Percentiles rank a stretch among this genome's conserved stretches.
These are phyloP conservation scores for Funneliformis caledonium DNA, from an alignment of 371 early-diverging fungal genomes.

Conservation along the genomic window DNA sequence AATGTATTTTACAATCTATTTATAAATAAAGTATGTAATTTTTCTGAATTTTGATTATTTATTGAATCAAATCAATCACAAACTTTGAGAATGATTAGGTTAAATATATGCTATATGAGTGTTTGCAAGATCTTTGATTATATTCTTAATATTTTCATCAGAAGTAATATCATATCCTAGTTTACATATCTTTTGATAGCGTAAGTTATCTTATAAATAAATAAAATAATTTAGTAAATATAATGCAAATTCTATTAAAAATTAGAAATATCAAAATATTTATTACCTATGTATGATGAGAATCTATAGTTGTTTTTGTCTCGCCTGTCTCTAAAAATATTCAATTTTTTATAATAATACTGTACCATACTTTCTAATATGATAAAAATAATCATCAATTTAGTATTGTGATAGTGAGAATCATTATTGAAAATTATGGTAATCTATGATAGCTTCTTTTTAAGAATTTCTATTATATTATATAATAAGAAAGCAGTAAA, in stretches of 20 bases:
- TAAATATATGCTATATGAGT: neutral
- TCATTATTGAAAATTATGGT: neutral
- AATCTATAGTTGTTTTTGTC: neutral
- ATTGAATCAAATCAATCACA: neutral
- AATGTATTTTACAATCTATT: neutral
- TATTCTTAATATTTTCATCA: neutral
- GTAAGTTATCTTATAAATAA: neutral
- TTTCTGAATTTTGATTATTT: neutral
- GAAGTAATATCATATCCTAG: neutral
- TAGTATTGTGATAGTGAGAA: neutral
- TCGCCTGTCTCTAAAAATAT: neutral
- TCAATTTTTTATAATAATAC: neutral
- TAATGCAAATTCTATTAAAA: neutral
- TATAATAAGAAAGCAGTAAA: neutral
- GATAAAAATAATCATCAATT: constrained; percentile 3
- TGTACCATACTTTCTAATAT: neutral
- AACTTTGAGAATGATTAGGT: neutral
- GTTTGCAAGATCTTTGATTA: neutral
- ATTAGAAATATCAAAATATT: neutral
- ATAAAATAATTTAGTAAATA: neutral
- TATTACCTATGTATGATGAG: neutral
- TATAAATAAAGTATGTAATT: neutral
- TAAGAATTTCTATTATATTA: neutral
- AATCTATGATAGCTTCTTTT: neutral
- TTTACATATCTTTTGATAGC: constrained; percentile 2